A percentile compares a stretch with the other conserved stretches of the same genome.
Evolutionary conservation across 2,329 filamentous ascomycete species (phyloP).

Genomic region (Pyricularia pennisetigena): DNA sequence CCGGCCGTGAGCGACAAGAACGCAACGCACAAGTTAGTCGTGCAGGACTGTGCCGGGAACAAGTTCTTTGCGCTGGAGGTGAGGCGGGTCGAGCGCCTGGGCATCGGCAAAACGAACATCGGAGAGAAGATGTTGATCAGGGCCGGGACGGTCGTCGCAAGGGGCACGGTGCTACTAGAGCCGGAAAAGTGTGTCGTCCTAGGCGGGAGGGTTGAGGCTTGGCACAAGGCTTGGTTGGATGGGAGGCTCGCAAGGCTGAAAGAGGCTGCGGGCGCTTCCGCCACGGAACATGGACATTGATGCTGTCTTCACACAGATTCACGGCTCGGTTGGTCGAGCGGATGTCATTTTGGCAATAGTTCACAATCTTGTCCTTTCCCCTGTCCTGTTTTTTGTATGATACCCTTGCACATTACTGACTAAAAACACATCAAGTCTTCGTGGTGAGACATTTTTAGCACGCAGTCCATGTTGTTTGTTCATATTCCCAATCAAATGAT

Average conservation of each 20-base stretch:
- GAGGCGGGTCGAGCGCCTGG: constrained; percentile 52
- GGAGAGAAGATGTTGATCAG: constrained; percentile 74
- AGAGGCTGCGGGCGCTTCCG: constrained; percentile 37
- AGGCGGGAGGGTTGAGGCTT: constrained; percentile 77
- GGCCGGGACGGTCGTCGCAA: constrained; percentile 53
- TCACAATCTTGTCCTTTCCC: background rate
- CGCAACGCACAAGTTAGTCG: constrained; percentile 66
- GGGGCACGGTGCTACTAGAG: constrained; percentile 72
- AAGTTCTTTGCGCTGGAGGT: constrained; percentile 68
- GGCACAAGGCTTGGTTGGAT: constrained; percentile 70
- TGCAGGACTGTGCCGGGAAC: constrained; percentile 70
- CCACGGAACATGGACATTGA: background rate
- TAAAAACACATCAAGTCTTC: background rate
- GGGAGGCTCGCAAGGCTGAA: constrained; percentile 61
- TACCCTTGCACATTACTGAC: background rate
- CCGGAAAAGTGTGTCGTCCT: constrained; percentile 58
- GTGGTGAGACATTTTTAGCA: background rate
- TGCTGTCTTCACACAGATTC: background rate
- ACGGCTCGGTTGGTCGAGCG: background rate
- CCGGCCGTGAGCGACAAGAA: constrained; percentile 21
- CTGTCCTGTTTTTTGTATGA: background rate
- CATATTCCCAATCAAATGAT: background rate
- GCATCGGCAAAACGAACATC: constrained; percentile 55
- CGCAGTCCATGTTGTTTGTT: background rate
- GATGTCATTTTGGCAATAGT: background rate